Conservation (phyloP, 2,329 filamentous ascomycete genomes). For the Emergomyces africanus region DNA sequence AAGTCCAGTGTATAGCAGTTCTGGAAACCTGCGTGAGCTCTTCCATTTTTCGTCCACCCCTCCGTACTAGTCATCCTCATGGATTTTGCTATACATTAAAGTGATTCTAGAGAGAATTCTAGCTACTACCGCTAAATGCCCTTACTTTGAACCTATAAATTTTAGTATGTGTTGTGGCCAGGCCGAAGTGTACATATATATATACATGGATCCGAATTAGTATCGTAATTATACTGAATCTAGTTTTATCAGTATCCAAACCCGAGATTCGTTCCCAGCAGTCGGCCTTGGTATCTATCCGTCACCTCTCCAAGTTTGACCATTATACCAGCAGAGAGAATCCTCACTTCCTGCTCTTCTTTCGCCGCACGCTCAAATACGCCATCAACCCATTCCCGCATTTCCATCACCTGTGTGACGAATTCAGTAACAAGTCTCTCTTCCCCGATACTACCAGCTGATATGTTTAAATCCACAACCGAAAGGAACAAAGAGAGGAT, state of each 20-base stretch:
- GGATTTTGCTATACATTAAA: not conserved
- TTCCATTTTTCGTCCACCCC: not conserved
- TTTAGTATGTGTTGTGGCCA: not conserved
- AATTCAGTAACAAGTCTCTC: slow-evolving; percentile 62
- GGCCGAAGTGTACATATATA: not conserved
- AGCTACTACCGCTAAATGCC: not conserved
- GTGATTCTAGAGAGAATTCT: not conserved
- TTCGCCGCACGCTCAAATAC: slow-evolving; percentile 51
- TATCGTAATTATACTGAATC: not conserved
- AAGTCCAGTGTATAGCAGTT: not conserved
- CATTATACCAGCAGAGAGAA: slow-evolving; percentile 64
- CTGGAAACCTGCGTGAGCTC: not conserved
- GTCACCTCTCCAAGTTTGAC: slow-evolving; percentile 71
- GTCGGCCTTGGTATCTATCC: slow-evolving; percentile 62
- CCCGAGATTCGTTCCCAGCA: slow-evolving; percentile 56
- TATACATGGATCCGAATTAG: not conserved
- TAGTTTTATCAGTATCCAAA: slow-evolving; percentile 23
- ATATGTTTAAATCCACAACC: slow-evolving; percentile 63
- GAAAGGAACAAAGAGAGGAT: slow-evolving; percentile 69
- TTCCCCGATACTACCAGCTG: slow-evolving; percentile 37
- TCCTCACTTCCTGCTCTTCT: slow-evolving; percentile 30
- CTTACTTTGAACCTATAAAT: not conserved
- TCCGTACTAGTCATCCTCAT: not conserved
- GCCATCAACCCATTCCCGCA: slow-evolving; percentile 68
- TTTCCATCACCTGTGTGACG: slow-evolving; percentile 68